Conservation (phyloP, 257 asterid genomes). For the Fraxinus pennsylvanica region DNA sequence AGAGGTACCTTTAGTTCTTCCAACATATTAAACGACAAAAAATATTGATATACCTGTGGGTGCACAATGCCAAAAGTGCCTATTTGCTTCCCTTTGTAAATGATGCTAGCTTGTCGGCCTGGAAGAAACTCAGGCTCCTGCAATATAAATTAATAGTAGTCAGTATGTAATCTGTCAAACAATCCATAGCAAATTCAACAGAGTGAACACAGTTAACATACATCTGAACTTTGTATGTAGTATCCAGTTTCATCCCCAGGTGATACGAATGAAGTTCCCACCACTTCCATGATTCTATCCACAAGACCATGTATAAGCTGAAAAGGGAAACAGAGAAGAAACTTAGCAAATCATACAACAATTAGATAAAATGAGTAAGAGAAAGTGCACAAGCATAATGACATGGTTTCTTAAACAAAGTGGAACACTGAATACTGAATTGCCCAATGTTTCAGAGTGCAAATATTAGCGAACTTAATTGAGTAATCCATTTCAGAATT, state of each 20-base stretch:
- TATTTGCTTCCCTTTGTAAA: slow-evolving; percentile 28
- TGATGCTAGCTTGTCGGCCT: slow-evolving; percentile 47
- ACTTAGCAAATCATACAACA: not conserved
- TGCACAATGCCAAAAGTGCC: slow-evolving; percentile 87
- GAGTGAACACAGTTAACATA: slow-evolving; percentile 24
- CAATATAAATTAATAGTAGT: slow-evolving; percentile 17
- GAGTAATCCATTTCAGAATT: not conserved
- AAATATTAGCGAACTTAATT: not conserved
- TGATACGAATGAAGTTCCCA: slow-evolving; percentile 56
- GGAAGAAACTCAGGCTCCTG: slow-evolving; percentile 90
- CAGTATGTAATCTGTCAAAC: slow-evolving; percentile 10
- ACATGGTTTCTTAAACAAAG: not conserved
- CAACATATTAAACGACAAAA: not conserved
- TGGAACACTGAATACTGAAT: not conserved
- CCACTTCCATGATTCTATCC: slow-evolving; percentile 90
- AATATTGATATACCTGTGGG: slow-evolving; percentile 65
- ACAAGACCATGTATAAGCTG: slow-evolving; percentile 94
- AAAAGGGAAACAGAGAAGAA: slow-evolving; percentile 12
- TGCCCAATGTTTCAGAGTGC: not conserved
- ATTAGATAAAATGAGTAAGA: not conserved
- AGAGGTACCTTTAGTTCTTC: not conserved
- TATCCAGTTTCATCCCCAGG: slow-evolving; percentile 75
- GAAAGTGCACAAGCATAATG: not conserved
- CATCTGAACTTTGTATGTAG: slow-evolving; percentile 68
- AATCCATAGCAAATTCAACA: not conserved